Percentiles rank a stretch among this genome's conserved stretches.
These are phyloP conservation scores for Sarcomyxa edulis DNA, from an alignment of 768 basidiomycete genomes.

Conservation along the genomic window DNA sequence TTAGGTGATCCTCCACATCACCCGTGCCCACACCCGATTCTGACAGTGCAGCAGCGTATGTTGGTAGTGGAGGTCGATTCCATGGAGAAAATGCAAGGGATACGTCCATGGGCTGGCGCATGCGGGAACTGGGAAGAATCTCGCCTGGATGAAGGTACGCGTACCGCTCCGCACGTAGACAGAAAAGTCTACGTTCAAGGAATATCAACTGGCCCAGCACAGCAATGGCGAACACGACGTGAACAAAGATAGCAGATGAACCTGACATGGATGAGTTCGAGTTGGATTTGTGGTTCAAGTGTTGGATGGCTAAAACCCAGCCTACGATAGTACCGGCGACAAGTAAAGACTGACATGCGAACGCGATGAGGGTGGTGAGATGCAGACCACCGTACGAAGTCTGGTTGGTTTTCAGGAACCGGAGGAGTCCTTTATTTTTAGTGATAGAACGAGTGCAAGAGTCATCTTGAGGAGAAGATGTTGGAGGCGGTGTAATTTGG, in stretches of 20 bases:
- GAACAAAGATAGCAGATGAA: constrained; percentile 47
- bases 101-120: constrained; percentile 18
- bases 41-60: constrained; percentile 65
- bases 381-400: constrained; percentile 39
- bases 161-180: constrained; percentile 65
- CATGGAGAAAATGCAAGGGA: constrained; percentile 54
- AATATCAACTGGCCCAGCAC: constrained; percentile 51
- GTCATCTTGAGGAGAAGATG: no score
- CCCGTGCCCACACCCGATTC: constrained; percentile 67
- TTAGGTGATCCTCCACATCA: constrained; percentile 68
- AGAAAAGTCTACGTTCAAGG: constrained; percentile 58
- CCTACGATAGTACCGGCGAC: constrained; percentile 45
- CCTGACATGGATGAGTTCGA: background rate
- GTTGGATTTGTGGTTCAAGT: constrained; percentile 9
- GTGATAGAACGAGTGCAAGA: constrained; percentile 19
- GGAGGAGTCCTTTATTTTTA: constrained; percentile 28
- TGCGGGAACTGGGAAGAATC: constrained; percentile 36
- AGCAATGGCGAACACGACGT: constrained; percentile 54
- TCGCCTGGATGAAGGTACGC: constrained; percentile 55
- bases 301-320: constrained; percentile 44
- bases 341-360: constrained; percentile 32
- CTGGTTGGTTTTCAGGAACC: constrained; percentile 34
- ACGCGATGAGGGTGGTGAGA: constrained; percentile 34
- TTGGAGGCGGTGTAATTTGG: constrained; percentile 12
- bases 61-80: constrained; percentile 66